These are phyloP conservation scores for Chamaenerion angustifolium DNA, from an alignment of 345 rosid genomes.

Conservation along the genomic window DNA sequence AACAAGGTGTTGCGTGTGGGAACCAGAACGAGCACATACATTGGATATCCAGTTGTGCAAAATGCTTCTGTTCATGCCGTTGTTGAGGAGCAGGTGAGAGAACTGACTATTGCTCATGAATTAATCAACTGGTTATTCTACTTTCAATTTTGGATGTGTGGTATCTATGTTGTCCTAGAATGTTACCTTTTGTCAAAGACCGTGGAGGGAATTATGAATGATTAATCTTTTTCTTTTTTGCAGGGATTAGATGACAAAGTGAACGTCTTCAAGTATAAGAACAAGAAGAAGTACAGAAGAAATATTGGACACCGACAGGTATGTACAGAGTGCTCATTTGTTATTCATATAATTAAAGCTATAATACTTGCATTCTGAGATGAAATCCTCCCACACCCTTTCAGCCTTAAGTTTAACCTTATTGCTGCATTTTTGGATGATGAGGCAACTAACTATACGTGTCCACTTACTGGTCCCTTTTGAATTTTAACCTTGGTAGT, in stretches of 20 bases:
- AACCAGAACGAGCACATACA: constrained; percentile 64
- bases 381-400: background rate
- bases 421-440: no score
- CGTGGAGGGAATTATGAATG: no score
- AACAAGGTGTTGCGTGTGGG: constrained; percentile 97
- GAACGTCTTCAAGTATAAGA: constrained; percentile 83
- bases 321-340: background rate
- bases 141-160: no score
- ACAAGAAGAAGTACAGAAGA: constrained; percentile 87
- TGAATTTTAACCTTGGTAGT: no score
- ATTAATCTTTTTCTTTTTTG: constrained; percentile 1
- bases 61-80: constrained; percentile 94
- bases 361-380: background rate
- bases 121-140: background rate
- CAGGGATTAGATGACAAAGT: constrained; percentile 84
- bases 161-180: no score
- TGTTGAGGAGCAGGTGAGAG: constrained; percentile 72
- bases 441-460: no score
- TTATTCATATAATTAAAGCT: background rate
- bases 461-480: no score
- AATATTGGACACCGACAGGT: constrained; percentile 99
- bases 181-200: no score
- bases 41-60: constrained; percentile 84
- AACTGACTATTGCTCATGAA: background rate
- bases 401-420: no score